These are phyloP conservation scores for Pythium dissotocum DNA, from an alignment of 352 stramenopile genomes.

Conservation along the genomic window DNA sequence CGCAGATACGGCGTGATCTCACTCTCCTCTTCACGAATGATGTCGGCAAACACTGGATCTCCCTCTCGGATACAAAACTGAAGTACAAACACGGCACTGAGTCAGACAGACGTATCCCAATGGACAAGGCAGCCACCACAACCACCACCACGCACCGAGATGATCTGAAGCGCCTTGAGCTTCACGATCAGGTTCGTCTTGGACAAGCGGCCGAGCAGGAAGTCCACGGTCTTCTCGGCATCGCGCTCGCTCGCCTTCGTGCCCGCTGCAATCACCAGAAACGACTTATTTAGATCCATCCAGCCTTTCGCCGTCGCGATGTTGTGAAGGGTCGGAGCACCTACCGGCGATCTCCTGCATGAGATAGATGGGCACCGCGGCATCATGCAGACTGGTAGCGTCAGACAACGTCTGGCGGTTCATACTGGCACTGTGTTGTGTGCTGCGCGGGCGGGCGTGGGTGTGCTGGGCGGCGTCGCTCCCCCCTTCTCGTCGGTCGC, in stretches of 20 bases:
- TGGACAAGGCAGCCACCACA: no score
- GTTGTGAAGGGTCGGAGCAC: conserved; percentile 12
- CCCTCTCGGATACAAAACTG: conserved; percentile 83
- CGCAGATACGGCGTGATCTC: conserved; percentile 71
- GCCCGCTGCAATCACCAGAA: conserved; percentile 35
- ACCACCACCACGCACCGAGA: conserved; percentile 51
- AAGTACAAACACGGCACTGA: conserved; percentile 17
- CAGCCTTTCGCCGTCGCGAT: background rate
- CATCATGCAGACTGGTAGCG: conserved; percentile 84
- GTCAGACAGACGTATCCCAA: conserved; percentile 1
- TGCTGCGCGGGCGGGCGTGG: conserved; percentile 1
- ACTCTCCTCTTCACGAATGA: conserved; percentile 68
- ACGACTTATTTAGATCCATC: background rate
- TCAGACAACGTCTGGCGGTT: conserved; percentile 80
- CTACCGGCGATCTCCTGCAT: conserved; percentile 85
- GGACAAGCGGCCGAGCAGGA: conserved; percentile 64
- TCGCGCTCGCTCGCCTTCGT: conserved; percentile 66
- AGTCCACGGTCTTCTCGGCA: conserved; percentile 81
- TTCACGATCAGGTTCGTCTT: conserved; percentile 88
- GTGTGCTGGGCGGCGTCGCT: background rate
- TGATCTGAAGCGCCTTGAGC: conserved; percentile 85
- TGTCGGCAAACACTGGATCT: conserved; percentile 53
- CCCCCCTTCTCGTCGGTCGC: conserved; percentile 20
- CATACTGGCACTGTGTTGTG: conserved; percentile 37
- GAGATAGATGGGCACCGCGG: conserved; percentile 76